Evolutionary conservation across 2,329 filamentous ascomycete genomes (phyloP).

Genomic region (Fusarium camptoceras): DNA sequence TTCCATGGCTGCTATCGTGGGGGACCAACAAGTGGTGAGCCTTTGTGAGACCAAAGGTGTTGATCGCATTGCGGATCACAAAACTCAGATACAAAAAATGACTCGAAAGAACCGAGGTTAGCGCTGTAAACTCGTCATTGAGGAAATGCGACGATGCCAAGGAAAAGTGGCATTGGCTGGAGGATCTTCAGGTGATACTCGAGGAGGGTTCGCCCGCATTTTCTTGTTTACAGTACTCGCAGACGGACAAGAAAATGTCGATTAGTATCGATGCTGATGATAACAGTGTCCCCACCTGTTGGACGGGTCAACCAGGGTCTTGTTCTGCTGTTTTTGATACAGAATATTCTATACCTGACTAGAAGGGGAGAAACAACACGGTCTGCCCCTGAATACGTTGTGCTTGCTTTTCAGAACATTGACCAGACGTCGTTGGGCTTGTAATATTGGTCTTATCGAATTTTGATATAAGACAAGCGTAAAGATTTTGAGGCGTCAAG

Average conservation of each 20-base stretch:
- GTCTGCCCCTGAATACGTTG: too few relatives aligned
- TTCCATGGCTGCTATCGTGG: not conserved
- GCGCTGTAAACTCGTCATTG: slow-evolving; percentile 28
- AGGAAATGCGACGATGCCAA: slow-evolving; percentile 26
- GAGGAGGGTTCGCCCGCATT: slow-evolving; percentile 7
- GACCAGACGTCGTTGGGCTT: slow-evolving; percentile 6
- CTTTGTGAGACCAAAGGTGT: slow-evolving; percentile 4
- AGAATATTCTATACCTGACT: not conserved
- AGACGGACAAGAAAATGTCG: slow-evolving; percentile 1
- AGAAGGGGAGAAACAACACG: not conserved
- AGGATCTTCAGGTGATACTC: slow-evolving; percentile 6
- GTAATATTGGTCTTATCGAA: not conserved
- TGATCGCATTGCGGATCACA: slow-evolving; percentile 24
- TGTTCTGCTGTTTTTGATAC: not conserved
- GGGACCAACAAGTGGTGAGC: not conserved
- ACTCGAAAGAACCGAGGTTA: slow-evolving; percentile 26
- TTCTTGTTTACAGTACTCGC: slow-evolving; percentile 25
- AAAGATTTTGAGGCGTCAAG: slow-evolving; percentile 22
- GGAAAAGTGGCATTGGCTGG: slow-evolving; percentile 25
- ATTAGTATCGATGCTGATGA: not conserved
- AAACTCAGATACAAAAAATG: slow-evolving; percentile 4
- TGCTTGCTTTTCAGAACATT: slow-evolving; percentile 6
- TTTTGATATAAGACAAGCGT: slow-evolving; percentile 2
- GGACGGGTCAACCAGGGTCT: slow-evolving; percentile 16
- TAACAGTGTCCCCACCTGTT: not conserved